Base-by-base conservation (phyloP, 306 rosid genomes). In the Casuarina equisetifolia region DNA sequence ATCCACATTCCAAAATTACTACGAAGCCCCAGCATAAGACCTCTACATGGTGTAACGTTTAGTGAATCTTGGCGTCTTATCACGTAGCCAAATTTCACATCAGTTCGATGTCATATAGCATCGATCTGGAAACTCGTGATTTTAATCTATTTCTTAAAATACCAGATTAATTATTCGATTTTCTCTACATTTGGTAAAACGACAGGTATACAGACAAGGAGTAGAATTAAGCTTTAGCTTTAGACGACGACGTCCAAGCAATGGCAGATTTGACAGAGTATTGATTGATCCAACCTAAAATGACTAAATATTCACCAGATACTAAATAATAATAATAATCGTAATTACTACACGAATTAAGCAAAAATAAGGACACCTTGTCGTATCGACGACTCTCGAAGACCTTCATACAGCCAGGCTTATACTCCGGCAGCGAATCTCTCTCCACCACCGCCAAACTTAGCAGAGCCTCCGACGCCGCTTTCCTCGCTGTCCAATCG, bases 401-500 rank as follows among this genome's bases (percentile, higher is more conserved):
- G 50, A 89, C 90, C 77, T 70, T 89, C 80, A 96, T 35, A 51
- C 89, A 82, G 3, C 81, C 87, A 17, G 90, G 79, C 86, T 96
- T 96, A 80, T 90, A 91, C 80, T 91, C 99, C 43, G 94, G 66
- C 50, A 96, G 76, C 49, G 62, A 20, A 19, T 91, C 91, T 74
- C 87, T 84, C 88, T 91, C 92, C 70, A 76, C 85, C 15, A 73
- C 78, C 3, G 99, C 98, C 74, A 96, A 76, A 79, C 87, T 85
- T 50, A 73, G 52, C 53, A 96, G 84, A 7, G 96, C 87, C 87
- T 92, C 99, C 5, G 96, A 94, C n/a, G 97, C 85, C 3, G 97
- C 92, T 82, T 92, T 96, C 80, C 99, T 86, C 55, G 91, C 91
- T 17, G 96, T 90, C 99, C 99, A 96, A 62, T 96, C 98, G 10